phyloP scores from a whole-genome alignment of 2,329 filamentous ascomycete genomes.

The Venturia effusa region DNA sequence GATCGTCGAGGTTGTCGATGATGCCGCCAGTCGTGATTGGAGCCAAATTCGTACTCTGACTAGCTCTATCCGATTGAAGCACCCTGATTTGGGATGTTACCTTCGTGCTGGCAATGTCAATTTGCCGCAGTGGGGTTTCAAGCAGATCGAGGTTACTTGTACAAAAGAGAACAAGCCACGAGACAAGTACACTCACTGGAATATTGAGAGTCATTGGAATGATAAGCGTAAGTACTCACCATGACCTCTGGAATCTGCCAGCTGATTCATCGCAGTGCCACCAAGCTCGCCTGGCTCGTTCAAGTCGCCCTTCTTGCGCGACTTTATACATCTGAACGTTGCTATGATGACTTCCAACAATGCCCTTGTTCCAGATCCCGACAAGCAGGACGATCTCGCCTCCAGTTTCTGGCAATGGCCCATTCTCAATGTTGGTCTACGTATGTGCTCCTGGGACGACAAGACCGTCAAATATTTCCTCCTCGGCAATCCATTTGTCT shows the following conservation, averaged over 20 bases:
- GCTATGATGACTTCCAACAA: constrained; percentile 99
- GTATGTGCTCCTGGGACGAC: constrained; percentile 99
- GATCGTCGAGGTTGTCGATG: constrained; percentile 82
- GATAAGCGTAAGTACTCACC: constrained; percentile 64
- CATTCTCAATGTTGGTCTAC: constrained; percentile 83
- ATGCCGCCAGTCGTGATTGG: constrained; percentile 77
- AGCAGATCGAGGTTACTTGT: constrained; percentile 97
- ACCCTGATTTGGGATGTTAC: constrained; percentile 78
- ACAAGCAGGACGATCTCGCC: constrained; percentile 97
- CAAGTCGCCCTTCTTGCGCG: constrained; percentile 93
- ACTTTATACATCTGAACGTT: constrained; percentile 96
- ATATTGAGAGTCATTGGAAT: constrained; percentile 90
- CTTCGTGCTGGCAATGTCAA: constrained; percentile 92
- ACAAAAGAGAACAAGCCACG: constrained; percentile 84
- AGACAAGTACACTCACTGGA: constrained; percentile 97
- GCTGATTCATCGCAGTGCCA: constrained; percentile 49
- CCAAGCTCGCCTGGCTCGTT: constrained; percentile 82
- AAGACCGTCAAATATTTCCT: constrained; percentile 96
- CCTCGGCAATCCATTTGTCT: constrained; percentile 89
- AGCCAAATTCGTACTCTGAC: constrained; percentile 84
- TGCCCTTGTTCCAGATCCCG: constrained; percentile 89
- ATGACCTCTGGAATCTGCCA: background rate
- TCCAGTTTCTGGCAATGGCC: constrained; percentile 99
- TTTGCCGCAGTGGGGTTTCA: constrained; percentile 97
- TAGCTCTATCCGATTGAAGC: constrained; percentile 80